phyloP scores from a whole-genome alignment of 1,284 basidiomycete genomes.

The Singerocomus inundabilis region DNA sequence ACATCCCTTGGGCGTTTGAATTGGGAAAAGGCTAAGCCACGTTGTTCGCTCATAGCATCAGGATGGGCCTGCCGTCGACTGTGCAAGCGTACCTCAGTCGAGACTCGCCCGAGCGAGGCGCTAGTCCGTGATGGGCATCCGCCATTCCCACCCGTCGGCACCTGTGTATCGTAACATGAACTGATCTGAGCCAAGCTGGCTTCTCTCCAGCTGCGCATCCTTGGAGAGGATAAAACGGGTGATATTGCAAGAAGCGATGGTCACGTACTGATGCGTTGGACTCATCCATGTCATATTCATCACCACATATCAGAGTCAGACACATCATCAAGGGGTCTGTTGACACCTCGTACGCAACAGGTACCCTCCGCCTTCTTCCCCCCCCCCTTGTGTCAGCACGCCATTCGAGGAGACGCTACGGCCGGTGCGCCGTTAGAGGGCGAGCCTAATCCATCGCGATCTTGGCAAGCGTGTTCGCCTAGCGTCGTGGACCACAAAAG shows the following conservation, averaged over 20 bases:
- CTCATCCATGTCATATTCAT: conserved; percentile 12
- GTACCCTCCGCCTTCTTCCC: conserved; percentile 2
- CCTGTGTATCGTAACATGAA: conserved; percentile 17
- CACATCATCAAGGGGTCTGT: conserved; percentile 16
- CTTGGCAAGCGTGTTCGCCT: conserved; percentile 3
- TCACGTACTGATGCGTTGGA: conserved; percentile 11
- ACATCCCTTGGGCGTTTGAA: not conserved
- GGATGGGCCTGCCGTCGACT: not conserved
- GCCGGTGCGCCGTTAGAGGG: conserved; percentile 19
- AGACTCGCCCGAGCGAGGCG: not conserved
- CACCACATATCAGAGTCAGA: conserved; percentile 13
- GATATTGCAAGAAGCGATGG: conserved; percentile 18
- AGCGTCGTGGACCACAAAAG: not conserved
- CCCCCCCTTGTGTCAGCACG: not conserved
- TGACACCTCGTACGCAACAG: conserved; percentile 19
- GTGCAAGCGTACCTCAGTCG: not conserved
- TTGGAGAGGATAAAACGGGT: conserved; percentile 13
- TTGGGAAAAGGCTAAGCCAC: conserved; percentile 27
- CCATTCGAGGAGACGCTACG: not conserved
- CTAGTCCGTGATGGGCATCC: not conserved
- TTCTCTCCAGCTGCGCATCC: conserved; percentile 13
- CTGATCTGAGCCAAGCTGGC: conserved; percentile 1
- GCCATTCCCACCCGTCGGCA: conserved; percentile 5
- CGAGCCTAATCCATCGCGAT: conserved; percentile 5
- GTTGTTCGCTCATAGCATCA: conserved; percentile 13